These are phyloP conservation scores for Adansonia grandidieri DNA, from an alignment of 441 rosid species.

Conservation along the genomic window DNA sequence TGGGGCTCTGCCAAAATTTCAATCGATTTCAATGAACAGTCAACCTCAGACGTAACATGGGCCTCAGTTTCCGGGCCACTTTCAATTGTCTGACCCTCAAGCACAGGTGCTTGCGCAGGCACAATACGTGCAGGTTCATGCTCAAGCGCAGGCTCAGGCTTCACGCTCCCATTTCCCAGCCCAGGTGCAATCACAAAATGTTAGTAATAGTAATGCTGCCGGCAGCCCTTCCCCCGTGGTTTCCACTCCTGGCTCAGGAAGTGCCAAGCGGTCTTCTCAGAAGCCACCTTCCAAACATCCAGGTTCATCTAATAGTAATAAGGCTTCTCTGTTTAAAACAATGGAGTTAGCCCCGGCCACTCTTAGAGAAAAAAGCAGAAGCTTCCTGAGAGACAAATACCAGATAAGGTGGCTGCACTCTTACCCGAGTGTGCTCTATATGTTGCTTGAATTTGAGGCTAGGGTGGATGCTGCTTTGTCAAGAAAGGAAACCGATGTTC, in stretches of 20 bases:
- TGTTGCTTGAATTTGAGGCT: constrained; percentile 73
- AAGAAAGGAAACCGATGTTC: constrained; percentile 69
- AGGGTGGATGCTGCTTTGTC: constrained; percentile 59
- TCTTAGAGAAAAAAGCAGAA: constrained; percentile 55
- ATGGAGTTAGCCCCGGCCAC: constrained; percentile 73
- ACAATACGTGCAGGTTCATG: constrained; percentile 55
- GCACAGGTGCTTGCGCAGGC: constrained; percentile 52
- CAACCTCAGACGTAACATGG: constrained; percentile 51
- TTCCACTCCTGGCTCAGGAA: constrained; percentile 54
- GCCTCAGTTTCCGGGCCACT: constrained; percentile 58
- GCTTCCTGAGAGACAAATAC: constrained; percentile 68
- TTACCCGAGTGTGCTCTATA: constrained; percentile 70
- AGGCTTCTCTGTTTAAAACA: constrained; percentile 55
- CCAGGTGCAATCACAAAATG: constrained; percentile 48
- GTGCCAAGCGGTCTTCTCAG: constrained; percentile 56
- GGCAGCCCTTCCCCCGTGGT: constrained; percentile 46
- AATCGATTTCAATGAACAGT: constrained; percentile 41
- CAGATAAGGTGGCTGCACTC: constrained; percentile 59
- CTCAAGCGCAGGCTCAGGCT: constrained; percentile 41
- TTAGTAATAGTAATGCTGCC: constrained; percentile 41
- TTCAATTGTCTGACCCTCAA: constrained; percentile 69
- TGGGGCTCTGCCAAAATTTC: constrained; percentile 42
- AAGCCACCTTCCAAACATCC: constrained; percentile 64
- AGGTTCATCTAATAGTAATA: constrained; percentile 47
- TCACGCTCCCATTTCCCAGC: constrained; percentile 47